Evolutionary conservation across 1,139 yeast species (phyloP), one percentile per base, ranked within the genome.

Genomic region (Blastobotrys illinoisensis): DNA sequence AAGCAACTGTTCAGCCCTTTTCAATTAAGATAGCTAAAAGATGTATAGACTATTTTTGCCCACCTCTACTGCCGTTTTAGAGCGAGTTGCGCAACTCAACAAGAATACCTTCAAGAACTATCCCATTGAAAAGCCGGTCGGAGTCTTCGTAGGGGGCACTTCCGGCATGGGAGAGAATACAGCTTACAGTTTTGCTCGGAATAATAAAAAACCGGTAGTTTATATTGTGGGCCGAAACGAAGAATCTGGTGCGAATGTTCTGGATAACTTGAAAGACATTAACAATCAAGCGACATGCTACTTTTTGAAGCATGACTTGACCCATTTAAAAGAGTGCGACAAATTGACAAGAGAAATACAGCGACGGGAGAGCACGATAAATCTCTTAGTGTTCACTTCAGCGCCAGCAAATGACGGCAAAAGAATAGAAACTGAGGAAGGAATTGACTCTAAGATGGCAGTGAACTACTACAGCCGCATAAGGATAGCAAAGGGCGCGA

Each of bases 81-180:
- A 26, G 32, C 32, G 32, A 6, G 32, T 26, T 26, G 32, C 32
- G 13, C 32, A 26, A 13, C 32, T 26, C 32, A 26, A 26, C 32
- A 26, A 11, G 13, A 26, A 11, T 11, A 26, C 32, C 13, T 26
- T 26, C 9, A 6, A 9, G 13, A 26, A 26, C 32, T 26, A 26
- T 26, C 32, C 32, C 3, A 9, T 7, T 26, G 32, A 26, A 26
- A 7, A 13, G 9, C 58, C 63, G 9, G 70, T 66, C 9, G 72
- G 64, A 5, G 68, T 68, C 5, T 64, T 69, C 48, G 58, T 67
- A 13, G 72, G 72, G 1, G 71, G 66, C 11, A 69, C 72, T 2
- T 58, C 62, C n/a, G 72, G 72, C 45, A 61, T 68, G 40, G 72
- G 72, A 9, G 66, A 66, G 48, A 54, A 59, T 47, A 60, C 68